These are phyloP conservation scores for Lanmaoa rubissima DNA, from an alignment of 768 basidiomycete genomes.

Conservation along the genomic window DNA sequence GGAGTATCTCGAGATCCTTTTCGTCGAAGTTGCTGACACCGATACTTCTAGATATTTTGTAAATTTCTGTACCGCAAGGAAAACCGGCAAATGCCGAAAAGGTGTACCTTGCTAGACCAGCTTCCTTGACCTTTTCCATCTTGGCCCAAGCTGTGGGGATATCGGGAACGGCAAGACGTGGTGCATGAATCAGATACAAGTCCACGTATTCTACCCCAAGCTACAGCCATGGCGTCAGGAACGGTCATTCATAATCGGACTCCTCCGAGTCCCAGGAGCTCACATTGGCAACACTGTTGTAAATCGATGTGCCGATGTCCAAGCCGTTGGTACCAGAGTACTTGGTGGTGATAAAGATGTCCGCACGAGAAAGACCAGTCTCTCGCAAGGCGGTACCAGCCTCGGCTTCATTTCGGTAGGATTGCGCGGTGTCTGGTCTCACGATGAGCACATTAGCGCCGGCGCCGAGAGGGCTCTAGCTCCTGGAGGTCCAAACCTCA, in stretches of 20 bases:
- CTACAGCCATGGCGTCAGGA: conserved; percentile 31
- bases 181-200: conserved; percentile 67
- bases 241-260: not conserved
- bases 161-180: conserved; percentile 51
- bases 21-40: conserved; percentile 71
- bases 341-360: conserved; percentile 67
- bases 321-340: conserved; percentile 52
- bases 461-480: not conserved
- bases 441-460: not conserved
- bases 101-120: conserved; percentile 58
- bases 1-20: conserved; percentile 49
- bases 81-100: not conserved
- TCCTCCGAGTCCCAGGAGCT: conserved; percentile 15
- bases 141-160: conserved; percentile 61
- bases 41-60: conserved; percentile 48
- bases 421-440: conserved; percentile 56
- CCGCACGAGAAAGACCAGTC: conserved; percentile 53
- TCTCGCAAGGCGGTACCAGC: conserved; percentile 40
- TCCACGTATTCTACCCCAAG: conserved; percentile 65
- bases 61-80: not conserved
- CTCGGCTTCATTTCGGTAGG: conserved; percentile 60
- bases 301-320: conserved; percentile 53
- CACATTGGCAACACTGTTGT: conserved; percentile 56
- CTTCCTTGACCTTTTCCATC: conserved; percentile 55
- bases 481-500: conserved; percentile 24